Base-by-base conservation (phyloP, 2,329 filamentous ascomycete species). In the Xylaria sp. region DNA sequence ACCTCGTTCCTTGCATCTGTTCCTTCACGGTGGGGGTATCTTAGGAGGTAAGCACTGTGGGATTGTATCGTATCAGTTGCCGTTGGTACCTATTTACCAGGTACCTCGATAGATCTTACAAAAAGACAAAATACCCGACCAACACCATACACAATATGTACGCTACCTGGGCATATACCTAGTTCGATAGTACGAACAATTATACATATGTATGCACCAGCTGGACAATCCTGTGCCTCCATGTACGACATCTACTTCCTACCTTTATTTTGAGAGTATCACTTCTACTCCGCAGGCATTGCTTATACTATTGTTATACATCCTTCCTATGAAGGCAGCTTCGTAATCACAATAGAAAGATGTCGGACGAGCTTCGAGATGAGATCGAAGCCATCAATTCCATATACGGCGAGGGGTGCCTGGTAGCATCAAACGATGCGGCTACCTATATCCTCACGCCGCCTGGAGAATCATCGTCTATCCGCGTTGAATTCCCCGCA, bases 311-410 rank as follows among this genome's bases (percentile, higher is more conserved):
- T 40, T 40, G 1, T 40, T 40, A 29, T 5, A 13, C 10, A 59
- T 21, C 40, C 50, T 61, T 29, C 32, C 25, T n/a, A 16, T 18
- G 40, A 44, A 44, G 29, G n/a, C 18, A 21, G n/a, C 12, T 35
- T 35, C 29, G 27, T 44, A 13, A 27, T n/a, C n/a, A 27, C 23
- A 8, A 35, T 32, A 16, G n/a, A 37, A 65, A 27, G 69, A 87
- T 88, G 85, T 87, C 86, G 9, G 85, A 88, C 71, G 86, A 88
- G 72, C 85, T 95, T 29, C 79, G 81, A 58, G 92, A 96, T 80
- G 93, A 96, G 78, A 82, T 94, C 35, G 91, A 91, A 76, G 93
- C 91, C 70, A 91, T 96, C 76, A 96, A 95, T 80, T 92, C 93
- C 63, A 96, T 96, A 72, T 96, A 94, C 81, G 91, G 90, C 71